Base-by-base conservation (phyloP, 106 monocot genomes). In the Ottelia alismoides region DNA sequence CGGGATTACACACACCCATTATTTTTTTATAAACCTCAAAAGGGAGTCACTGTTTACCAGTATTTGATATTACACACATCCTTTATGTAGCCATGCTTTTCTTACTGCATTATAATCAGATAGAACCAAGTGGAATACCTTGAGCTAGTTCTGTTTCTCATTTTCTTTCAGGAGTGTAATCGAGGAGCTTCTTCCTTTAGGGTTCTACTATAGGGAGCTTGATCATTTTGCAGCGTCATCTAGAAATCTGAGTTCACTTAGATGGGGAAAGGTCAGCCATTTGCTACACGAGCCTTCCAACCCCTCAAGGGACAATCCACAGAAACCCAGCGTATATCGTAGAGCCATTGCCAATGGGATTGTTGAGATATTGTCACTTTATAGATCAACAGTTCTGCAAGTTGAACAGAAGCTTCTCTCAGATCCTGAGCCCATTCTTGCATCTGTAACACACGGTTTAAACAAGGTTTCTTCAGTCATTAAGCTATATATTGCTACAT, bases 291-390 rank as follows among this genome's bases (percentile, higher is more conserved):
- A 32, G 58, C 45, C 60, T 31, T 21, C 52, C 4, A 6, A 12
- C 3, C 20, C 48, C 27, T 45, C 57, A 11, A 16, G 51, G 46
- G 40, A 43, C 11, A 23, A 21, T 30, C 45, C 49, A 26, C 67
- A 61, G 32, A 79, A 57, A 40, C 57, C 60, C 31, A 98, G 98
- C 62, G 49, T 64, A n/a, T 98, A 98, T 27, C 65, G 77, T 26
- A 74, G 90, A 66, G 98, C 98, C 20, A 80, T 98, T 57, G 89
- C 89, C 12, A 98, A 98, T 73, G 98, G 98, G 30, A 75, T 98
- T 67, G 79, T 77, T 21, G 98, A 98, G 65, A 75, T 98, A 57
- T 69, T 98, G 50, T 90, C 98, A 11, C 77, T 90, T 52, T 98
- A 98, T 31, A 82, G 82, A 56, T 51, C 98, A 45, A 76, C 82